phyloP scores from a whole-genome alignment of 257 asterid genomes.

The Solanum corneliomulleri region DNA sequence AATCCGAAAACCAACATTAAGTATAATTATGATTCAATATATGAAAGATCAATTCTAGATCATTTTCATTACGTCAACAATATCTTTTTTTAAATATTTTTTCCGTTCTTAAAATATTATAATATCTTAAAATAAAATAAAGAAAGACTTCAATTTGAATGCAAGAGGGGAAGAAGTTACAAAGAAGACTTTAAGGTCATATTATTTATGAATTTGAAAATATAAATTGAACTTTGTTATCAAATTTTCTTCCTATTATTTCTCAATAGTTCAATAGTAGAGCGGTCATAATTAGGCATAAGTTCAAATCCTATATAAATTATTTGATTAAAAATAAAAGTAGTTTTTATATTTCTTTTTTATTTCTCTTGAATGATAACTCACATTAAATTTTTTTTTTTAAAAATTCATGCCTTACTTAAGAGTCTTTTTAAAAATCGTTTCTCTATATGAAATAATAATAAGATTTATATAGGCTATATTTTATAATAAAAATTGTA shows the following conservation, averaged over 20 bases:
- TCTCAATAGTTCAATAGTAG: not conserved
- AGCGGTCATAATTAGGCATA: not conserved
- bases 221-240: not conserved
- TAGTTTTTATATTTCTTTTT: not conserved
- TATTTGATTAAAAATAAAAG: no score
- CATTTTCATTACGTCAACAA: not conserved
- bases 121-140: not conserved
- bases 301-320: not conserved
- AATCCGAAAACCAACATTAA: not conserved
- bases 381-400: not conserved
- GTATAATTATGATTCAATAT: not conserved
- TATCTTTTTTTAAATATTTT: not conserved
- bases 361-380: not conserved
- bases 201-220: not conserved
- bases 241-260: not conserved
- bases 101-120: not conserved
- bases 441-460: rapidly evolving
- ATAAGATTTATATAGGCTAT: no score
- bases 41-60: not conserved
- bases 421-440: no score
- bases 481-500: rapidly evolving
- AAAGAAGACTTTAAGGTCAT: not conserved
- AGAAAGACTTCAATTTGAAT: not conserved
- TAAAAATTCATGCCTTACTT: rapidly evolving
- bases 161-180: not conserved